These are phyloP conservation scores for Phyllosticta citribraziliensis DNA, from an alignment of 2,329 filamentous ascomycete species.

Conservation along the genomic window DNA sequence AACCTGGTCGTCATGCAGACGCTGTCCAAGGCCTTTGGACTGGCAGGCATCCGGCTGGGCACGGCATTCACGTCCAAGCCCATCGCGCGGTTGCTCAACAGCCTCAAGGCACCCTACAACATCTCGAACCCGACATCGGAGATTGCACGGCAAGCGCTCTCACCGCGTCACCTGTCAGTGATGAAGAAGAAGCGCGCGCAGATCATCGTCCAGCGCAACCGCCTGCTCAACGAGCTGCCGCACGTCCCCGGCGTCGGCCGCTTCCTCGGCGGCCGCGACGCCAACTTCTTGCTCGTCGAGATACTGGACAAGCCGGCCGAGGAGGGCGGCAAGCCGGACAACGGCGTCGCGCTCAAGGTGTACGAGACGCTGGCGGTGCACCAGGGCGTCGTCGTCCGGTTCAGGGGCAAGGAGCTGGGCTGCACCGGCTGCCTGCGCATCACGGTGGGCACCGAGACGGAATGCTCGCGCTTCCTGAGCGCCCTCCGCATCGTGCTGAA, in stretches of 20 bases:
- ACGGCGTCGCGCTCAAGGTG: constrained; percentile 63
- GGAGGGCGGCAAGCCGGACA: constrained; percentile 63
- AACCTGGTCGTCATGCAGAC: constrained; percentile 98
- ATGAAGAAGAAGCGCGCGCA: constrained; percentile 63
- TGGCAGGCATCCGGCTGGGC: constrained; percentile 86
- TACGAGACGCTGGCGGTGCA: constrained; percentile 66
- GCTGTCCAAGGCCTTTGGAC: constrained; percentile 91
- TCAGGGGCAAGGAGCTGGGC: constrained; percentile 84
- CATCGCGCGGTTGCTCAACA: constrained; percentile 76
- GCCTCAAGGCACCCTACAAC: constrained; percentile 92
- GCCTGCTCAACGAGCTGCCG: constrained; percentile 64
- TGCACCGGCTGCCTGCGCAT: constrained; percentile 84
- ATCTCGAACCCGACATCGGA: constrained; percentile 79
- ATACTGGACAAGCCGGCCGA: constrained; percentile 55
- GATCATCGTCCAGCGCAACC: constrained; percentile 67
- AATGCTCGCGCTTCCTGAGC: constrained; percentile 68
- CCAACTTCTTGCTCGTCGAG: constrained; percentile 88
- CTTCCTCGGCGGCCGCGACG: constrained; percentile 67
- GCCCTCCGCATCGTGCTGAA: constrained; percentile 50
- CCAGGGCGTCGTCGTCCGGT: constrained; percentile 83
- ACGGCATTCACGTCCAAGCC: constrained; percentile 68
- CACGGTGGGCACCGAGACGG: constrained; percentile 81
- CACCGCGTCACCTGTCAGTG: constrained; percentile 53
- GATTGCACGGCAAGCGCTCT: constrained; percentile 65
- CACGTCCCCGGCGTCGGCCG: constrained; percentile 67